phyloP scores from a whole-genome alignment of 2,329 filamentous ascomycete species.

The Claviceps citrina region DNA sequence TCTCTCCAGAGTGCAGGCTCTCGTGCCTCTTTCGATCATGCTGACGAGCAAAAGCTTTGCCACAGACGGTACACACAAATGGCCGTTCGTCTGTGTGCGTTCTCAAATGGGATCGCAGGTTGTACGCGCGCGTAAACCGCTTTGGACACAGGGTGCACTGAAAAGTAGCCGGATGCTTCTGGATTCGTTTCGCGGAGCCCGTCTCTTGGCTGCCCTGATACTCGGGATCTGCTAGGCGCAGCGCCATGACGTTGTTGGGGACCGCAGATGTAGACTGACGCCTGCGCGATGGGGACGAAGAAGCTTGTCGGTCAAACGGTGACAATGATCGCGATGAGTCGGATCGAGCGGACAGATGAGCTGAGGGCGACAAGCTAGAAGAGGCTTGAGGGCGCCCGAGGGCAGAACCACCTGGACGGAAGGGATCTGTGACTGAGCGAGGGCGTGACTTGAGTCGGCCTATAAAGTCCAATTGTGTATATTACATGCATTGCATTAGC shows the following conservation, averaged over 20 bases:
- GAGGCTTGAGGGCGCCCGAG: slow-evolving; percentile 25
- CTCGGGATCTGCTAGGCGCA: slow-evolving; percentile 78
- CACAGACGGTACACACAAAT: slow-evolving; percentile 92
- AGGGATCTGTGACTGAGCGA: slow-evolving; percentile 45
- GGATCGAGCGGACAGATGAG: slow-evolving; percentile 27
- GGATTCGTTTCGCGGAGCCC: slow-evolving; percentile 61
- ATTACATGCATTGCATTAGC: no score
- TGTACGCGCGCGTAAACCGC: slow-evolving; percentile 90
- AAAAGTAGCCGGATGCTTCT: slow-evolving; percentile 96
- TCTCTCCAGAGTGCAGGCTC: slow-evolving; percentile 88
- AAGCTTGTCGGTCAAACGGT: slow-evolving; percentile 38
- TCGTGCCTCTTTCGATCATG: slow-evolving; percentile 96
- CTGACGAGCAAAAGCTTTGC: slow-evolving; percentile 92
- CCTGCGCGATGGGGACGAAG: slow-evolving; percentile 20
- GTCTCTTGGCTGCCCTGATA: slow-evolving; percentile 51
- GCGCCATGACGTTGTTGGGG: slow-evolving; percentile 55
- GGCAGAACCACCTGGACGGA: slow-evolving; percentile 30
- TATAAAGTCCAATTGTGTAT: slow-evolving; percentile 9
- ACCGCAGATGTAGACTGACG: slow-evolving; percentile 51
- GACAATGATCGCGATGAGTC: slow-evolving; percentile 42
- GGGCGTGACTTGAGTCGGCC: slow-evolving; percentile 34
- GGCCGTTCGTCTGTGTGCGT: slow-evolving; percentile 96
- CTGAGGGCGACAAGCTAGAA: slow-evolving; percentile 35
- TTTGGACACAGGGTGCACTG: slow-evolving; percentile 90
- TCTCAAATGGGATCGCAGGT: slow-evolving; percentile 82